These are phyloP conservation scores for Kodamaea alishanica DNA, from an alignment of 1,139 yeast species.

Conservation along the genomic window DNA sequence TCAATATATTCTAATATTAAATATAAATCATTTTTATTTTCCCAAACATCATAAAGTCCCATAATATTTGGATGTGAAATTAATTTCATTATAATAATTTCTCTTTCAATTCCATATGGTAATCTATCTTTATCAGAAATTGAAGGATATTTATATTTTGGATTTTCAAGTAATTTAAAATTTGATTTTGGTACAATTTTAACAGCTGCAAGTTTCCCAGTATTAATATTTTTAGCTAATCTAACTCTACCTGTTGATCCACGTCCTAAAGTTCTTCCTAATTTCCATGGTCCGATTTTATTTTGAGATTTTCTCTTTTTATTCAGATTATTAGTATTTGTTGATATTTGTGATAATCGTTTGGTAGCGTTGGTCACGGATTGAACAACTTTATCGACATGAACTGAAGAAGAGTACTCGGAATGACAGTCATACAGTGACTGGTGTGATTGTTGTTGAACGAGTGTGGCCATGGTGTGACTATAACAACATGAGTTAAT, in stretches of 20 bases:
- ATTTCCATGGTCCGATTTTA: conserved; percentile 93
- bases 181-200: conserved; percentile 88
- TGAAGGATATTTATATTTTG: conserved; percentile 35
- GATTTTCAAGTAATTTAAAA: conserved; percentile 53
- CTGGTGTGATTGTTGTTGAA: conserved; percentile 20
- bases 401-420: conserved; percentile 23
- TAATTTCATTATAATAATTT: conserved; percentile 87
- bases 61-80: conserved; percentile 90
- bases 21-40: conserved; percentile 87
- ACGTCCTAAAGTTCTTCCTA: conserved; percentile 90
- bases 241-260: conserved; percentile 96
- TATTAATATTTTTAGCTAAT: conserved; percentile 77
- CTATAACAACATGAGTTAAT: neutral
- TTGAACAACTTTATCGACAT: conserved; percentile 47
- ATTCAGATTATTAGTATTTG: conserved; percentile 45
- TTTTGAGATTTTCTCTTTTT: conserved; percentile 59
- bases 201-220: conserved; percentile 93
- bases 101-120: conserved; percentile 95
- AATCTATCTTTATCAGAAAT: conserved; percentile 47
- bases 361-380: conserved; percentile 62
- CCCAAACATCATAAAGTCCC: conserved; percentile 99
- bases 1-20: conserved; percentile 92
- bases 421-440: conserved; percentile 19
- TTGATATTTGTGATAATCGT: conserved; percentile 61
- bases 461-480: conserved; percentile 23